phyloP scores from a whole-genome alignment of 2,329 filamentous ascomycete species.

The Hymenoscyphus occultus region DNA sequence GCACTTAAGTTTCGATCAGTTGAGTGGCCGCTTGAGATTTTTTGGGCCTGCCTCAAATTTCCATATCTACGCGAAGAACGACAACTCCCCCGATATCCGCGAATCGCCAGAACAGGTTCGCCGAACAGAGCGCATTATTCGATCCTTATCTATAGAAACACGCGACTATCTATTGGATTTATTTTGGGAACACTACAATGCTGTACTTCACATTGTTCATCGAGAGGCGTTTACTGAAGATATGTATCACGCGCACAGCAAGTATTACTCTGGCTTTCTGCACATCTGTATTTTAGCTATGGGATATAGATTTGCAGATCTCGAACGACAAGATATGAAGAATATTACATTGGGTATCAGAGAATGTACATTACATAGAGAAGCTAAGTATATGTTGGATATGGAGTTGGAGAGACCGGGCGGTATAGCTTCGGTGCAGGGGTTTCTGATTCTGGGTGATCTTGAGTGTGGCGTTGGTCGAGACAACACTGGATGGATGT shows the following conservation, averaged over 20 bases:
- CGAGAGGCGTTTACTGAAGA: slow-evolving; percentile 49
- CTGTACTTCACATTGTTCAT: slow-evolving; percentile 48
- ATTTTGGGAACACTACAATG: slow-evolving; percentile 53
- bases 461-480: slow-evolving; percentile 52
- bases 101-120: slow-evolving; percentile 46
- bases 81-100: slow-evolving; percentile 36
- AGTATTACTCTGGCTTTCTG: slow-evolving; percentile 51
- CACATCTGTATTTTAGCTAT: slow-evolving; percentile 52
- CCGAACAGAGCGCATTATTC: slow-evolving; percentile 47
- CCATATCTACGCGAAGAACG: slow-evolving; percentile 47
- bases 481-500: slow-evolving; percentile 55
- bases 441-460: slow-evolving; percentile 50
- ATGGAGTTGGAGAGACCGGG: slow-evolving; percentile 51
- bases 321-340: slow-evolving; percentile 47
- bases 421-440: slow-evolving; percentile 51
- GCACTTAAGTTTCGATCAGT: slow-evolving; percentile 50
- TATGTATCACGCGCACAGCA: slow-evolving; percentile 43
- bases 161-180: slow-evolving; percentile 51
- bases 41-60: slow-evolving; percentile 54
- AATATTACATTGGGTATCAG: slow-evolving; percentile 45
- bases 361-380: slow-evolving; percentile 52
- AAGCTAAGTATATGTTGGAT: slow-evolving; percentile 54
- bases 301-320: slow-evolving; percentile 51
- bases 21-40: slow-evolving; percentile 49
- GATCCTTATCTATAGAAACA: slow-evolving; percentile 44